phyloP scores from a whole-genome alignment of 371 early-diverging fungal genomes.

The Lichtheimia corymbifera region DNA sequence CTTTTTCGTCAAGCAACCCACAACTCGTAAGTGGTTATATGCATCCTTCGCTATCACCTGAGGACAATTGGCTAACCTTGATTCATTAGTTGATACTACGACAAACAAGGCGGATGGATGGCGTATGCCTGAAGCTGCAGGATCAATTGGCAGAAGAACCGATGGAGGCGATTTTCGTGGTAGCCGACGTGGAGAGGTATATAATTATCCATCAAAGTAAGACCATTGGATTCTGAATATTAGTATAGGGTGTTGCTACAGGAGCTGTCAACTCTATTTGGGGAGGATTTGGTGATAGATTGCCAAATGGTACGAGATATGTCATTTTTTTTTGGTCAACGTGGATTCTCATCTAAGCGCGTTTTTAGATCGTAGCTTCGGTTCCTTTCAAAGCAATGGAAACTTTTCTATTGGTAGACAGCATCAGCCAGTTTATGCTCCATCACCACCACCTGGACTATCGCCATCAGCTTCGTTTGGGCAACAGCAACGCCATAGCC shows the following conservation, averaged over 20 bases:
- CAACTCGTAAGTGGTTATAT: too few relatives aligned
- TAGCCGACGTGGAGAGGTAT: constrained; percentile 5
- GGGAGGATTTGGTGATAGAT: constrained; percentile 41
- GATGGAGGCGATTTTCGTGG: constrained; percentile 5
- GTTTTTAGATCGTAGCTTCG: constrained; percentile 16
- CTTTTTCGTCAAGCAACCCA: constrained; percentile 46
- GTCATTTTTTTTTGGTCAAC: too few relatives aligned
- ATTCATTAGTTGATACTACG: too few relatives aligned
- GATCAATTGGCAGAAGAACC: too few relatives aligned
- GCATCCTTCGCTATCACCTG: too few relatives aligned
- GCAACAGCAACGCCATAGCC: constrained; percentile 32
- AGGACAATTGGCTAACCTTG: too few relatives aligned
- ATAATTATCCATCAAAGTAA: background rate
- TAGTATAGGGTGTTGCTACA: constrained; percentile 69
- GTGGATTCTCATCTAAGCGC: too few relatives aligned
- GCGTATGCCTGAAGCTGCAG: too few relatives aligned
- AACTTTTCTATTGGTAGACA: constrained; percentile 13
- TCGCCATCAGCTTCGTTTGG: constrained; percentile 29
- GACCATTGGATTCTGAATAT: background rate
- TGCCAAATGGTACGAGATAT: constrained; percentile 11
- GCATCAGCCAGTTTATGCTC: constrained; percentile 24
- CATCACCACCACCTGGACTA: constrained; percentile 26
- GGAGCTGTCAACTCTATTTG: constrained; percentile 43
- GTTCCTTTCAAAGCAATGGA: constrained; percentile 15
- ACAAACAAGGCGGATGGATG: too few relatives aligned